phyloP scores from a whole-genome alignment of 2,329 filamentous ascomycete species.

The Cyphellophora attinorum region DNA sequence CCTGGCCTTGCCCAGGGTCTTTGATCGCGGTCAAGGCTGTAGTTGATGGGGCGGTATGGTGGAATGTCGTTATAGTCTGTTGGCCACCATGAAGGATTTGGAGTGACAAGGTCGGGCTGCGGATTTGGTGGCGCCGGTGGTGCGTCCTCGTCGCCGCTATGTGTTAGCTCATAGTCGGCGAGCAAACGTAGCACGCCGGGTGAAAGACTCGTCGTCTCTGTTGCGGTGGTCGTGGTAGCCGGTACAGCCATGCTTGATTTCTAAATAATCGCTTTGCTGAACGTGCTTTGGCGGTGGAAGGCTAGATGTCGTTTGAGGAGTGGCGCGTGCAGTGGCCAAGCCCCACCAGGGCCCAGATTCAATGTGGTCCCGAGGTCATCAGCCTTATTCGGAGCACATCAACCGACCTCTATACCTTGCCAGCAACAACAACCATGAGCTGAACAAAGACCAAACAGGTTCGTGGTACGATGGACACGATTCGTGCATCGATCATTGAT shows the following conservation, averaged over 20 bases:
- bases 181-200: constrained; percentile 2
- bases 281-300: background rate
- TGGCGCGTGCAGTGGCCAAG: background rate
- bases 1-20: constrained; percentile 33
- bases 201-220: too few species aligned
- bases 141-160: constrained; percentile 5
- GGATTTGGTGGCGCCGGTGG: constrained; percentile 2
- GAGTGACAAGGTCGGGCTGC: constrained; percentile 7
- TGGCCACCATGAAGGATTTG: constrained; percentile 36
- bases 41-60: constrained; percentile 36
- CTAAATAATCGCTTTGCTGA: background rate
- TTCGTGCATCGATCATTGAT: constrained; percentile 21
- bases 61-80: constrained; percentile 39
- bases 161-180: constrained; percentile 12
- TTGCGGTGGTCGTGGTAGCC: constrained; percentile 7
- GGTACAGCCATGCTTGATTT: constrained; percentile 1
- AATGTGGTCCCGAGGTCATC: background rate
- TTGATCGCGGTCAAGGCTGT: constrained; percentile 29
- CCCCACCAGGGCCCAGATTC: background rate
- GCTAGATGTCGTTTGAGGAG: background rate
- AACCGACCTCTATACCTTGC: too few species aligned
- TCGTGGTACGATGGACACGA: background rate
- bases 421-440: too few species aligned
- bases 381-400: background rate
- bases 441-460: too few species aligned